Conservation (phyloP, 257 asterid genomes). For the Fraxinus pennsylvanica region DNA sequence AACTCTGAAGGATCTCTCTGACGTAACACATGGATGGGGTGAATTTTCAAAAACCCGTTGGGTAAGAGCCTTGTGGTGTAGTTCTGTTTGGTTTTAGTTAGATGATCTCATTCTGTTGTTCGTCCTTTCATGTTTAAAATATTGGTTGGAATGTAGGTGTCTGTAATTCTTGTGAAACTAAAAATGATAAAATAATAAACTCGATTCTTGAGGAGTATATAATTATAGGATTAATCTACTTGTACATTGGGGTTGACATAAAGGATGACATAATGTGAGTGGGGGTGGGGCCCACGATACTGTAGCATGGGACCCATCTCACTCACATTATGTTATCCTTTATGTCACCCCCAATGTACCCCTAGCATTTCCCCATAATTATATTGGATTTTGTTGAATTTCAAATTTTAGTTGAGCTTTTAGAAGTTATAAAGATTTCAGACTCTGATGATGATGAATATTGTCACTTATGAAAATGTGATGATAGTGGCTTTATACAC, state of each 20-base stretch:
- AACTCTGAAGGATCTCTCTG: slow-evolving; percentile 93
- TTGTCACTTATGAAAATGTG: slow-evolving; percentile 11
- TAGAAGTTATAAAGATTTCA: not conserved
- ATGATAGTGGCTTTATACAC: slow-evolving; percentile 3
- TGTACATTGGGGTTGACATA: too few species aligned
- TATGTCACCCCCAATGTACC: too few species aligned
- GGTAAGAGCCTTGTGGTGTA: slow-evolving; percentile 47
- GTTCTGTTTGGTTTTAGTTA: slow-evolving; percentile 10
- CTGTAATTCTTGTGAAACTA: not conserved
- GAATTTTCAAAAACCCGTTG: slow-evolving; percentile 85
- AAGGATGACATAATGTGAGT: too few species aligned
- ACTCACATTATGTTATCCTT: too few species aligned
- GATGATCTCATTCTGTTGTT: not conserved
- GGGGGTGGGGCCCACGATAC: too few species aligned
- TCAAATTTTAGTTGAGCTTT: not conserved
- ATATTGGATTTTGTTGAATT: slow-evolving; percentile 6
- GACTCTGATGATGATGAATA: not conserved
- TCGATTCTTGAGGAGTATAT: too few species aligned
- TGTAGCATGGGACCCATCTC: too few species aligned
- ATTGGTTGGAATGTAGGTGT: not conserved
- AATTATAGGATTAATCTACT: too few species aligned
- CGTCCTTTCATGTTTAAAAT: not conserved
- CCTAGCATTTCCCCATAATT: not conserved
- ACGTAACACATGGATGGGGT: slow-evolving; percentile 96
- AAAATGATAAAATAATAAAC: too few species aligned